Percentiles rank a stretch among this genome's conserved stretches.
Conservation (phyloP, 2,329 filamentous ascomycete species). For the Fusarium lyarnte region DNA sequence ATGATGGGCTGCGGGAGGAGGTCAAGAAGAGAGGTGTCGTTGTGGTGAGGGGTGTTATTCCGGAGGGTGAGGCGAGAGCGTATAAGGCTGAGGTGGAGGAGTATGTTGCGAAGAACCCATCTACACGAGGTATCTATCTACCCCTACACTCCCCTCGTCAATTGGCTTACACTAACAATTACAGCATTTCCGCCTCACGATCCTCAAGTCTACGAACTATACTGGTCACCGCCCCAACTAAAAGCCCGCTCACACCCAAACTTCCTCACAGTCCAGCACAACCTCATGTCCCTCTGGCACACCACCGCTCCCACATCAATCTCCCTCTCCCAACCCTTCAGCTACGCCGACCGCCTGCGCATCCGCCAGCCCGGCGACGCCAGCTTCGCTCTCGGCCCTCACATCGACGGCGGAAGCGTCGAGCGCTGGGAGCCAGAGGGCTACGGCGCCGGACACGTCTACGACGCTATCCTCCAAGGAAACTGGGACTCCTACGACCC, state of each 20-base stretch:
- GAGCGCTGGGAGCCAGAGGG: conserved; percentile 79
- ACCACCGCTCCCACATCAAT: conserved; percentile 59
- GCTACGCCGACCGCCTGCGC: conserved; percentile 77
- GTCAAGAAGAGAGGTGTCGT: conserved; percentile 69
- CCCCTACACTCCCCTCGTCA: not conserved
- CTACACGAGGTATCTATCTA: conserved; percentile 59
- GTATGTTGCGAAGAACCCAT: conserved; percentile 72
- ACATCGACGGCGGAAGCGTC: conserved; percentile 77
- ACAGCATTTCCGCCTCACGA: conserved; percentile 72
- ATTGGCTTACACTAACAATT: not conserved
- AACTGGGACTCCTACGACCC: conserved; percentile 84
- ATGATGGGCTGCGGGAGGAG: conserved; percentile 54
- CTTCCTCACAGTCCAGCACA: conserved; percentile 67
- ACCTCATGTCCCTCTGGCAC: conserved; percentile 70
- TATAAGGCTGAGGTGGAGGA: conserved; percentile 73
- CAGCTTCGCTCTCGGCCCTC: conserved; percentile 76
- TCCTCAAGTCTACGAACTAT: conserved; percentile 78
- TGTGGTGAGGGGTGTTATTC: conserved; percentile 73
- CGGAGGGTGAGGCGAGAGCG: conserved; percentile 67
- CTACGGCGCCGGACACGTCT: conserved; percentile 74
- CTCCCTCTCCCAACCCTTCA: conserved; percentile 64
- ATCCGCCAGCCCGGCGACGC: conserved; percentile 77
- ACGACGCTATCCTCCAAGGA: conserved; percentile 77
- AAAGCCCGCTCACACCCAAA: conserved; percentile 73
- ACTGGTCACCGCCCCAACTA: conserved; percentile 77